A percentile compares a stretch with the other conserved stretches of the same genome.
Conservation (phyloP, 345 rosid species). For the Lepidium aucheri region DNA sequence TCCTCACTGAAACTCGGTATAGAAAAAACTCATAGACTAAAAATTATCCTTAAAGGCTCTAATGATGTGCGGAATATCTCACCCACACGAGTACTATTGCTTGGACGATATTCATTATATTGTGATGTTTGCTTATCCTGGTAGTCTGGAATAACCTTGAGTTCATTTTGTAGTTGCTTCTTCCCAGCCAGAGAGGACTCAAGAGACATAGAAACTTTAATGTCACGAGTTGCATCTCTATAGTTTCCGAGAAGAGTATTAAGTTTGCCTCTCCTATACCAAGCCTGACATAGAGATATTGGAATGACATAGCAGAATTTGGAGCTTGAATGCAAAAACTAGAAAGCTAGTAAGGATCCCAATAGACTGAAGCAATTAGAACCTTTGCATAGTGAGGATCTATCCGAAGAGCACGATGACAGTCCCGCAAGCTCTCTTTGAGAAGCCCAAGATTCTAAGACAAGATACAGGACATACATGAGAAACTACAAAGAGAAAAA, state of each 20-base stretch:
- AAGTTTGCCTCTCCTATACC: slow-evolving; percentile 83
- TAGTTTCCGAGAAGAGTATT: slow-evolving; percentile 53
- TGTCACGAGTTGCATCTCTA: slow-evolving; percentile 47
- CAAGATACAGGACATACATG: neutral
- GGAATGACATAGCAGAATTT: neutral
- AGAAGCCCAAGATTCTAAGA: slow-evolving; percentile 42
- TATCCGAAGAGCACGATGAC: slow-evolving; percentile 64
- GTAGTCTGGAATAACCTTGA: slow-evolving; percentile 28
- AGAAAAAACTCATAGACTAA: neutral
- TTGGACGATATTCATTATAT: neutral
- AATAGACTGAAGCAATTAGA: neutral
- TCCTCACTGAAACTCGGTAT: neutral
- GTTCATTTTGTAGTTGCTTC: slow-evolving; percentile 65
- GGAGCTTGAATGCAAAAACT: neutral
- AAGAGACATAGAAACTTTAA: slow-evolving; percentile 40
- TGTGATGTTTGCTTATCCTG: slow-evolving; percentile 14
- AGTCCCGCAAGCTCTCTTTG: slow-evolving; percentile 59
- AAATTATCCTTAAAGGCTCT: neutral
- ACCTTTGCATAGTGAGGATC: slow-evolving; percentile 73
- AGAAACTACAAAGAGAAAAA: neutral
- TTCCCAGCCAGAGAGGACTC: slow-evolving; percentile 57
- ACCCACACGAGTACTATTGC: slow-evolving; percentile 24
- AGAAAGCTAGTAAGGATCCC: neutral
- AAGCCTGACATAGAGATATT: slow-evolving; percentile 35
- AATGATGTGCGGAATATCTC: slow-evolving; percentile 3